phyloP scores from a whole-genome alignment of 2,329 filamentous ascomycete species.

The Penicillium sp. region DNA sequence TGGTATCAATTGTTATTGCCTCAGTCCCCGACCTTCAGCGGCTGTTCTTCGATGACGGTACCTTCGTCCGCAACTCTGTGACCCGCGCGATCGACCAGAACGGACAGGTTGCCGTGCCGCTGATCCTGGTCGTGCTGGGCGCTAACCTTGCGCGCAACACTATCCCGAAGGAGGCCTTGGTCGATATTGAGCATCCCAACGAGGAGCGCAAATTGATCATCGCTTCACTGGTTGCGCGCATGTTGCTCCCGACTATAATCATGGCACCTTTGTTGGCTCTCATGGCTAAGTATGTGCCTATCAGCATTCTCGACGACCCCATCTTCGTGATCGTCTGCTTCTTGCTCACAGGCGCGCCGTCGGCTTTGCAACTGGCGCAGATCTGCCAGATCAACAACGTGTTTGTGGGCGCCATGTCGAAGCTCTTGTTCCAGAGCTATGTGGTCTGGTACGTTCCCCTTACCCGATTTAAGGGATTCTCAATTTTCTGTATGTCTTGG shows the following conservation, averaged over 20 bases:
- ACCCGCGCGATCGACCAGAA: slow-evolving; percentile 83
- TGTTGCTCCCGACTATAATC: slow-evolving; percentile 86
- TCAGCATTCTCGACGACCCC: slow-evolving; percentile 94
- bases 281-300: slow-evolving; percentile 82
- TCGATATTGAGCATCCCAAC: slow-evolving; percentile 68
- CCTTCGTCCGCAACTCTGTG: slow-evolving; percentile 89
- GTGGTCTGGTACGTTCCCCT: slow-evolving; percentile 74
- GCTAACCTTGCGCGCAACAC: slow-evolving; percentile 94
- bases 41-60: slow-evolving; percentile 84
- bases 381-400: slow-evolving; percentile 99
- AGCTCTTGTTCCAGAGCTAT: slow-evolving; percentile 91
- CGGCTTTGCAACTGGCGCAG: slow-evolving; percentile 90
- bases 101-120: slow-evolving; percentile 86
- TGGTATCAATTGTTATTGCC: slow-evolving; percentile 84
- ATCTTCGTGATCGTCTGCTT: slow-evolving; percentile 99
- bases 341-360: slow-evolving; percentile 89
- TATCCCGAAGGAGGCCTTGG: slow-evolving; percentile 64
- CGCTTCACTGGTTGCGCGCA: slow-evolving; percentile 82
- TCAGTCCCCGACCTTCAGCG: slow-evolving; percentile 80
- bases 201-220: slow-evolving; percentile 76
- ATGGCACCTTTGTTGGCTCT: slow-evolving; percentile 90
- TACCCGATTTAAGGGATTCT: background rate
- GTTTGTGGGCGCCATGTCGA: slow-evolving; percentile 92
- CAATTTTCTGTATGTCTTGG: background rate
- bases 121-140: slow-evolving; percentile 93